Base-by-base conservation (phyloP, 306 rosid genomes). In the Prunus armeniaca region DNA sequence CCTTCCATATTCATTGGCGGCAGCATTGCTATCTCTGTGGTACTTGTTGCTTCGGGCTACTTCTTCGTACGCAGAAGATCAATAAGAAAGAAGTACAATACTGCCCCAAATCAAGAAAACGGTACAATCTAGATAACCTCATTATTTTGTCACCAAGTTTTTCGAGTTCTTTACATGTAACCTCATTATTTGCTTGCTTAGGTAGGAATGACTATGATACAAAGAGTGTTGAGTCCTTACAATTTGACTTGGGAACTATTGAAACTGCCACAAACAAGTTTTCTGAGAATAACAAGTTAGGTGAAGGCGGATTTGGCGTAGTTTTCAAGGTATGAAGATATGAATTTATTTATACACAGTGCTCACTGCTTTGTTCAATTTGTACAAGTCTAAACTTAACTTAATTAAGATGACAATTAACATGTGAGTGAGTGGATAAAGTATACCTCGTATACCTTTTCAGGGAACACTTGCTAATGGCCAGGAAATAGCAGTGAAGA, bases 221-320 rank as follows among this genome's bases (percentile, higher is more conserved):
- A 32, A 32, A 32, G 34, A 32, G 34, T 32, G 34, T 32, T 32
- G 34, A 4, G 34, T 32, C 34, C 34, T 32, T 32, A 32, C 34
- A 32, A 49, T 81, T 78, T 15, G 80, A 82, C 46, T 83, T 82
- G 34, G 62, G 41, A 14, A 74, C 75, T 11, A 79, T 86, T 54
- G 41, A 47, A 73, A 58, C 34, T 0, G 84, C 88, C 3, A 86
- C 93, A 11, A 19, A 83, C 52, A 46, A 83, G 62, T 89, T 89
- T 30, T 85, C 89, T 10, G 71, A 74, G 25, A 73, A 50, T 67
- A 87, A 87, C 10, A 87, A 81, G 63, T 77, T 87, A 27, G 88
- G 93, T 46, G 62, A 81, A 80, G 90, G 90, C n/a, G 86, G 89
- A 55, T 86, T 86, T 78, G 93, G 90, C 49, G 54, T 63, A 47